Base-by-base conservation (phyloP, 495 filamentous ascomycete genomes). In the Penicillium odoratum region DNA sequence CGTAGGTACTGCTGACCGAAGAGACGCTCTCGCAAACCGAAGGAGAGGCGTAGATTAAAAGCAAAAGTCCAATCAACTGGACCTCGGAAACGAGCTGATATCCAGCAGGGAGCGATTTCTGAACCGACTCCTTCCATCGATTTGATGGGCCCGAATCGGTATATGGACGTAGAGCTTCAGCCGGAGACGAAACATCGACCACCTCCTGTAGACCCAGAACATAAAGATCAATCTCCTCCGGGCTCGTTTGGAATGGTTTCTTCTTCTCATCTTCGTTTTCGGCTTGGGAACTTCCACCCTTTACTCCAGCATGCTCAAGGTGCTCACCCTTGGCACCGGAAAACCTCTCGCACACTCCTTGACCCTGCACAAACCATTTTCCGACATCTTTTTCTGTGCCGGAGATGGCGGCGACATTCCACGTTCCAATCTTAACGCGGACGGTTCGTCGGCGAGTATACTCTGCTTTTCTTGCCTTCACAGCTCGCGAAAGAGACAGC, bases 191-290 rank as follows among this genome's bases (percentile, higher is more conserved):
- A 49, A 98, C 76, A 72, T 97, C 91, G 26, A 98, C 88, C 40
- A 98, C 82, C 65, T 98, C 94, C 61, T 98, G 94, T 44, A 98
- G 73, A 2, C 91, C 93, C 5, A 98, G 76, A 10, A 90, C 91
- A 69, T 98, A 99, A 18, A 99, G 80, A 25, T 87, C 93, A 44
- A 97, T 79, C 55, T 92, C 87, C 15, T 86, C 81, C 1, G 63
- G 66, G 13, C 66, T 66, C 38, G 30, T 55, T 44, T 61, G 49
- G 16, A 63, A 64, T 16, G 62, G 55, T 6, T 50, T 55, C 13
- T 48, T 58, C 26, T 40, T 51, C 9, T 59, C 58, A 3, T 49
- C 53, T 25, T 53, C 46, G n/a, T 29, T 45, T 5, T 44, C 29
- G 21, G 30, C 31, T 56, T 48, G 50, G 28, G 30, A 52, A 53